Conservation (phyloP, 139 green algal genomes). For the Edaphochlamys debaryana region DNA sequence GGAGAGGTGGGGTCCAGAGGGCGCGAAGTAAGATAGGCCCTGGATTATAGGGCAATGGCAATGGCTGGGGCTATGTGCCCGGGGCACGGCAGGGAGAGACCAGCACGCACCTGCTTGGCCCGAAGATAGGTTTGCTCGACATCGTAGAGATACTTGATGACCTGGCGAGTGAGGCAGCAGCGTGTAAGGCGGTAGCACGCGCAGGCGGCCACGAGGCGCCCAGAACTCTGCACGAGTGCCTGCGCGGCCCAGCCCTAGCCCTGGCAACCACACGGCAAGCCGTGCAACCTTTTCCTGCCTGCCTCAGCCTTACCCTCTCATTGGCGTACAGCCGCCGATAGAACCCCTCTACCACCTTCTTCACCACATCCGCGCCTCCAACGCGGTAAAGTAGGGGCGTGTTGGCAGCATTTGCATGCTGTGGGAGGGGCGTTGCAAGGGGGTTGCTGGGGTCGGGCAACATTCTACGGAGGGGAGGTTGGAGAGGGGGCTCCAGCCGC, state of each 20-base stretch:
- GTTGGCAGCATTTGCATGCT: background rate
- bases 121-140: background rate
- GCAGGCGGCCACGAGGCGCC: no score
- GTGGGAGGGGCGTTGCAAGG: background rate
- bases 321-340: background rate
- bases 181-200: no score
- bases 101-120: background rate
- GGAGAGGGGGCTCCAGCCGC: no score
- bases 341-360: background rate
- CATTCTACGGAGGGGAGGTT: background rate
- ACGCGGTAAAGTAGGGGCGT: background rate
- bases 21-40: no score
- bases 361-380: background rate
- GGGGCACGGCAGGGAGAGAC: background rate
- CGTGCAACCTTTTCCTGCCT: no score
- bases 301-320: background rate
- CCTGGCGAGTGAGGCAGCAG: background rate
- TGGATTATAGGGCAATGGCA: no score
- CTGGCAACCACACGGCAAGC: no score
- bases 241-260: no score
- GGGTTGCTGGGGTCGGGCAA: no score
- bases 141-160: background rate
- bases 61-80: no score
- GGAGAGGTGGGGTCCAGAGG: no score
- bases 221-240: no score